Evolutionary conservation across 768 basidiomycete genomes (phyloP).

Genomic region (Auriscalpium orientale): DNA sequence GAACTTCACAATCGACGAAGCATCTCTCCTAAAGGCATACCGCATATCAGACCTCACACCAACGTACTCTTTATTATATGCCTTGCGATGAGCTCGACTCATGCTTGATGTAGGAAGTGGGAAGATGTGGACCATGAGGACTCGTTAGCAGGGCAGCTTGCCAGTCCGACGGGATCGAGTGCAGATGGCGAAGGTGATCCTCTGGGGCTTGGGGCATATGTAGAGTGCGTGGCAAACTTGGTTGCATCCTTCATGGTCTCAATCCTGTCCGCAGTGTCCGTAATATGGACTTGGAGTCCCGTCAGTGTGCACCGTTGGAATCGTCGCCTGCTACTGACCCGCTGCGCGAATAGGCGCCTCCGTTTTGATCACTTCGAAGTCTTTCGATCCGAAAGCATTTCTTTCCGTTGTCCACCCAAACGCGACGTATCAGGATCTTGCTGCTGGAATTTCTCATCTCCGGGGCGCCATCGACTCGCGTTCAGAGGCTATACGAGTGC

Average conservation of each 20-base stretch:
- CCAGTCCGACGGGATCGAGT: conserved; percentile 35
- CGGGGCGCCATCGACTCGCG: conserved; percentile 79
- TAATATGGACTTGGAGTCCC: conserved; percentile 71
- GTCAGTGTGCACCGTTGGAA: conserved; percentile 34
- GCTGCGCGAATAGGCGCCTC: conserved; percentile 49
- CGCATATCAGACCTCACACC: conserved; percentile 73
- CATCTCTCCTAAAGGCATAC: conserved; percentile 79
- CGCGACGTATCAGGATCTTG: conserved; percentile 89
- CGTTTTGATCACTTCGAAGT: conserved; percentile 82
- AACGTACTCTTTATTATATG: conserved; percentile 36
- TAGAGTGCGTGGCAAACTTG: conserved; percentile 41
- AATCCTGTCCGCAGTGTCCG: conserved; percentile 35
- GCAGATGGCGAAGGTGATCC: conserved; percentile 65
- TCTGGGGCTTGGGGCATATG: conserved; percentile 60
- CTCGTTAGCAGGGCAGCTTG: conserved; percentile 60
- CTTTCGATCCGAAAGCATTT: conserved; percentile 94
- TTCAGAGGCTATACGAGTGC: conserved; percentile 87
- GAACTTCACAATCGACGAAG: conserved; percentile 73
- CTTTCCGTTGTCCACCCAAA: conserved; percentile 88
- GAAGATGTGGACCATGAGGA: conserved; percentile 87
- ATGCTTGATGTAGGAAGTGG: conserved; percentile 54
- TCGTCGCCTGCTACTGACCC: conserved; percentile 6
- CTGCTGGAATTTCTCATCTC: conserved; percentile 66
- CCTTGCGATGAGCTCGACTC: too few species aligned
- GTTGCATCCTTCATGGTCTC: background rate